phyloP scores from a whole-genome alignment of 2,329 filamentous ascomycete species.

The Aspergillus chevalieri region DNA sequence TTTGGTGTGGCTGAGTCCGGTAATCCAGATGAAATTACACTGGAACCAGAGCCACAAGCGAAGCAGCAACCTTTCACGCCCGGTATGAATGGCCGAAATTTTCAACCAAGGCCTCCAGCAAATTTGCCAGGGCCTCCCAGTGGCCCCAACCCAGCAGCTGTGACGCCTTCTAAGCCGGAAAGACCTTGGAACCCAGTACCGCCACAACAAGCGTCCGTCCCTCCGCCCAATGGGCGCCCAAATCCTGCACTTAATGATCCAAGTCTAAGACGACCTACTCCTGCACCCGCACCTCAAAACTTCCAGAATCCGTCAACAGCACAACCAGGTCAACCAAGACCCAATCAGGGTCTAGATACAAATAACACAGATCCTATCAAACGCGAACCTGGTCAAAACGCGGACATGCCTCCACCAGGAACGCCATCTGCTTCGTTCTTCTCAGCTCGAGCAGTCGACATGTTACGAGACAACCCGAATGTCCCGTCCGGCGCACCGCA shows the following conservation, averaged over 20 bases:
- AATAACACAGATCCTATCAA: constrained; percentile 16
- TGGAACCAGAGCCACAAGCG: constrained; percentile 38
- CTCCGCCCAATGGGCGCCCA: constrained; percentile 12
- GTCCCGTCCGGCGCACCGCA: constrained; percentile 43
- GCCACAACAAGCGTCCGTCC: constrained; percentile 15
- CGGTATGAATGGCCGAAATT: constrained; percentile 13
- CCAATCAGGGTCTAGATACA: constrained; percentile 7
- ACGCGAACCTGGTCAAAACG: constrained; percentile 14
- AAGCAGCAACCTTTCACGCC: constrained; percentile 22
- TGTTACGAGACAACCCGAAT: constrained; percentile 48
- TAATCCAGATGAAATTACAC: constrained; percentile 69
- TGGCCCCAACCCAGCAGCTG: constrained; percentile 18
- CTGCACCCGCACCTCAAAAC: constrained; percentile 14
- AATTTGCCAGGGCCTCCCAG: constrained; percentile 12
- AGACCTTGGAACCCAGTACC: constrained; percentile 20
- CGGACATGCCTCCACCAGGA: constrained; percentile 21
- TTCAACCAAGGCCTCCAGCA: constrained; percentile 15
- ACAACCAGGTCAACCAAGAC: constrained; percentile 12
- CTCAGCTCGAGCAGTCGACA: constrained; percentile 60
- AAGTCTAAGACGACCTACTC: constrained; percentile 9
- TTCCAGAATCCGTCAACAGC: constrained; percentile 13
- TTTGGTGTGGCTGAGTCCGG: constrained; percentile 64
- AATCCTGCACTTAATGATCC: constrained; percentile 14
- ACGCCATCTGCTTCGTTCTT: constrained; percentile 55
- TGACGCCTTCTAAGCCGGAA: constrained; percentile 37